These are phyloP conservation scores for Cercospora nicotianae DNA, from an alignment of 2,329 filamentous ascomycete species.

Conservation along the genomic window DNA sequence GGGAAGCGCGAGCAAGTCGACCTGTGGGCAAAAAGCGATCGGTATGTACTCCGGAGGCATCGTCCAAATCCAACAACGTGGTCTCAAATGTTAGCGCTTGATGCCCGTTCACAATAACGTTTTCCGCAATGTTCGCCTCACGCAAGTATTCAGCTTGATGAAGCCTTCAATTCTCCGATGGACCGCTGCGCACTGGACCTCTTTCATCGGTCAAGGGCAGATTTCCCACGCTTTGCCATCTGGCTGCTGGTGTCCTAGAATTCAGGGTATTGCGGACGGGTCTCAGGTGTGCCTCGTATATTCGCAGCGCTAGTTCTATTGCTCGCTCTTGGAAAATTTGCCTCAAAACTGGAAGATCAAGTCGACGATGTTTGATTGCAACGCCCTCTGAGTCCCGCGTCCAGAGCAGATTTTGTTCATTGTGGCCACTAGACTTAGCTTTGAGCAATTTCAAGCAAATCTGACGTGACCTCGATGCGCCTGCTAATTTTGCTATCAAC, in stretches of 20 bases:
- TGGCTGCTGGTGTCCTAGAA: background rate
- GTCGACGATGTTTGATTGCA: background rate
- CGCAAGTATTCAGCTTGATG: background rate
- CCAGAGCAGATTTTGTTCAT: background rate
- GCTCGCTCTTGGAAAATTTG: background rate
- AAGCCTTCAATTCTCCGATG: background rate
- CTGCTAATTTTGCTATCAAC: background rate
- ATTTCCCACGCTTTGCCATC: background rate
- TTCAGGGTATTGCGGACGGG: background rate
- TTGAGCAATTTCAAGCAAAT: background rate
- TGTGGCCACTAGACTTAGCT: background rate
- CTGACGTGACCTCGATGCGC: background rate
- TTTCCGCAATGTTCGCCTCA: background rate
- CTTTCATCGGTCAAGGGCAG: background rate
- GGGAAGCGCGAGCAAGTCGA: background rate
- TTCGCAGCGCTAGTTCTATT: background rate
- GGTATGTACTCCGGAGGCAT: background rate
- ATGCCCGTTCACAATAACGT: background rate
- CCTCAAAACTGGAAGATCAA: background rate
- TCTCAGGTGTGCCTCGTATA: background rate
- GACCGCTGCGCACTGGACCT: background rate
- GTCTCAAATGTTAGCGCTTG: background rate
- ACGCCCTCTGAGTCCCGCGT: background rate
- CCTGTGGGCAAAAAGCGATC: background rate
- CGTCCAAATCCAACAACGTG: background rate